A percentile compares a stretch with the other conserved stretches of the same genome.
These are phyloP conservation scores for Dothideomycetes sp. DNA, from an alignment of 2,329 filamentous ascomycete genomes.

Conservation along the genomic window DNA sequence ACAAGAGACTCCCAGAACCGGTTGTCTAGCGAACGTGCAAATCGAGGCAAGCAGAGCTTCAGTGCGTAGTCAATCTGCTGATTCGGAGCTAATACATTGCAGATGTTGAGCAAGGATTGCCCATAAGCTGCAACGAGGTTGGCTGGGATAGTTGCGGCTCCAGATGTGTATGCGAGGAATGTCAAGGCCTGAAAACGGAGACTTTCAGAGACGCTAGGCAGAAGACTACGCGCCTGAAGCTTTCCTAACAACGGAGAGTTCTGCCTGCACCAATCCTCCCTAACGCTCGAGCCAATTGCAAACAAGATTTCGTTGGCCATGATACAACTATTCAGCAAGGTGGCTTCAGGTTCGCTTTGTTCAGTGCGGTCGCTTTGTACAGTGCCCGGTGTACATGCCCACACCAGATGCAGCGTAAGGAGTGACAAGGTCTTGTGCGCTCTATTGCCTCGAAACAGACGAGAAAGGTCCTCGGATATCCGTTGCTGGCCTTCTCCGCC, in stretches of 20 bases:
- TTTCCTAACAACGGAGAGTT: conserved; percentile 21
- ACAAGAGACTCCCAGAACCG: conserved; percentile 5
- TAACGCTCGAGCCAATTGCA: conserved; percentile 16
- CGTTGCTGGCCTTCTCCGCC: background rate
- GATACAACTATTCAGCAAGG: conserved; percentile 12
- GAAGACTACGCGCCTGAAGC: conserved; percentile 21
- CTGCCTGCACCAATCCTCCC: conserved; percentile 19
- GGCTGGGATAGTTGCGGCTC: conserved; percentile 2
- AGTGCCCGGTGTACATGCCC: conserved; percentile 15
- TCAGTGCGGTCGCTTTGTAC: conserved; percentile 11
- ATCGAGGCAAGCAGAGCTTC: conserved; percentile 1
- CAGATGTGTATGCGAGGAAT: conserved; percentile 8
- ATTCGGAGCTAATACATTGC: background rate
- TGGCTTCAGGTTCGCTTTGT: conserved; percentile 9
- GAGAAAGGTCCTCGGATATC: background rate
- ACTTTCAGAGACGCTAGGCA: conserved; percentile 7
- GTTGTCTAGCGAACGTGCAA: background rate
- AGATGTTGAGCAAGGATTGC: conserved; percentile 6
- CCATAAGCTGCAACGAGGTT: conserved; percentile 7
- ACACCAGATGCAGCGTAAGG: conserved; percentile 20
- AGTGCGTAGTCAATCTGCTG: conserved; percentile 8
- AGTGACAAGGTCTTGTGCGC: conserved; percentile 23
- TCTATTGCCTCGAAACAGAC: conserved; percentile 19
- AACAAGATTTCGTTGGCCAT: conserved; percentile 19
- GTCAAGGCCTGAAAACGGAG: conserved; percentile 9